Evolutionary conservation across 2,329 filamentous ascomycete genomes (phyloP).

Genomic region (Alternaria triticina): DNA sequence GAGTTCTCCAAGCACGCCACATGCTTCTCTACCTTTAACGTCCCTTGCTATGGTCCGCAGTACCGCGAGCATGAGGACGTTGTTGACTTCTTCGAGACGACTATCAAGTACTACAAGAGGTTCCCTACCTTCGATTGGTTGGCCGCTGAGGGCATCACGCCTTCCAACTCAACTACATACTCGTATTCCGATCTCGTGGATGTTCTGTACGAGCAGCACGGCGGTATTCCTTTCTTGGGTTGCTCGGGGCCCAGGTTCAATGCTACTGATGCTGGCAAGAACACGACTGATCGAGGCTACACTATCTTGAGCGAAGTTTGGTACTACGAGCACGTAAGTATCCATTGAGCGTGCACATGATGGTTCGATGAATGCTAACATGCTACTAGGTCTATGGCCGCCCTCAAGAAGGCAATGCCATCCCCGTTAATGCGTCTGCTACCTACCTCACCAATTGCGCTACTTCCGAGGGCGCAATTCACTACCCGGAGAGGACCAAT

Average conservation of each 20-base stretch:
- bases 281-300: conserved; percentile 61
- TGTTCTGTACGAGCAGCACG: conserved; percentile 59
- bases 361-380: background rate
- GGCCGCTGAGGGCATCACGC: conserved; percentile 59
- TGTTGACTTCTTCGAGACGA: conserved; percentile 68
- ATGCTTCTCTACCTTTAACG: conserved; percentile 70
- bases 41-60: conserved; percentile 67
- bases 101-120: conserved; percentile 62
- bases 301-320: conserved; percentile 68
- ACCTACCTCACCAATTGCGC: conserved; percentile 62
- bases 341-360: background rate
- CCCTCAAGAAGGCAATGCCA: conserved; percentile 59
- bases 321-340: conserved; percentile 67
- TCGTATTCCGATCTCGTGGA: conserved; percentile 60
- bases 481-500: conserved; percentile 60
- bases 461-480: conserved; percentile 58
- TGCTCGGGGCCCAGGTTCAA: conserved; percentile 68
- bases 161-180: conserved; percentile 66
- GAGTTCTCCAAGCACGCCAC: conserved; percentile 73
- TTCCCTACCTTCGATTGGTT: conserved; percentile 69
- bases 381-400: conserved; percentile 53
- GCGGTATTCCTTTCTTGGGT: conserved; percentile 65
- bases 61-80: conserved; percentile 65
- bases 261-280: conserved; percentile 63
- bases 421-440: conserved; percentile 58